A percentile compares a stretch with the other conserved stretches of the same genome.
Evolutionary conservation across 2,329 filamentous ascomycete species (phyloP).

Genomic region (Pyrenochaeta sp.): DNA sequence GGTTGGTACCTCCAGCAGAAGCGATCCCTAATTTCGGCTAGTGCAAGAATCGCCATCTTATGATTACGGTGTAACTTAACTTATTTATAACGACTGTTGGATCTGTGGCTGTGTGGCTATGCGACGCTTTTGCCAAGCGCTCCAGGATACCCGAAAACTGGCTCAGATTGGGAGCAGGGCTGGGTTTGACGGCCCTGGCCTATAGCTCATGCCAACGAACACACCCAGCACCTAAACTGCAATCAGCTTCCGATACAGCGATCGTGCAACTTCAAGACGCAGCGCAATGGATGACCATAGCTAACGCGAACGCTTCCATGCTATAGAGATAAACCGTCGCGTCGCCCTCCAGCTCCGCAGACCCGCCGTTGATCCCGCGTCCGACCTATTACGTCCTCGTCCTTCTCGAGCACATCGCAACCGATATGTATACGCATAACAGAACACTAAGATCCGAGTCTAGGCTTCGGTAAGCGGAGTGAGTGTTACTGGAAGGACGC

Average conservation of each 20-base stretch:
- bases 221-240: conserved; percentile 6
- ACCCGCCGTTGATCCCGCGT: conserved; percentile 14
- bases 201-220: conserved; percentile 13
- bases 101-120: conserved; percentile 7
- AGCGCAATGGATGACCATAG: conserved; percentile 13
- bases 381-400: conserved; percentile 14
- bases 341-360: conserved; percentile 12
- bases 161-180: conserved; percentile 4
- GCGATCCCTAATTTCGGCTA: too few relatives aligned
- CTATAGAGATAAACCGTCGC: conserved; percentile 16
- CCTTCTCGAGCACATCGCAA: conserved; percentile 15
- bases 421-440: conserved; percentile 18
- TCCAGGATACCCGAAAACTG: conserved; percentile 2
- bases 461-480: conserved; percentile 21
- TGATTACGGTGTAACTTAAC: too few relatives aligned
- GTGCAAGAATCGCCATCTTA: too few relatives aligned
- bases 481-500: conserved; percentile 10
- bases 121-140: conserved; percentile 9
- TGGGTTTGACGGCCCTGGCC: neutral
- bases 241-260: conserved; percentile 15
- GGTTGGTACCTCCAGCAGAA: too few relatives aligned
- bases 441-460: conserved; percentile 21
- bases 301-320: conserved; percentile 16
- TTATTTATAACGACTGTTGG: conserved; percentile 11
- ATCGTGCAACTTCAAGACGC: conserved; percentile 17